A percentile compares a stretch with the other conserved stretches of the same genome.
These are phyloP conservation scores for Vachellia pachyceras DNA, from an alignment of 306 rosid genomes.

Conservation along the genomic window DNA sequence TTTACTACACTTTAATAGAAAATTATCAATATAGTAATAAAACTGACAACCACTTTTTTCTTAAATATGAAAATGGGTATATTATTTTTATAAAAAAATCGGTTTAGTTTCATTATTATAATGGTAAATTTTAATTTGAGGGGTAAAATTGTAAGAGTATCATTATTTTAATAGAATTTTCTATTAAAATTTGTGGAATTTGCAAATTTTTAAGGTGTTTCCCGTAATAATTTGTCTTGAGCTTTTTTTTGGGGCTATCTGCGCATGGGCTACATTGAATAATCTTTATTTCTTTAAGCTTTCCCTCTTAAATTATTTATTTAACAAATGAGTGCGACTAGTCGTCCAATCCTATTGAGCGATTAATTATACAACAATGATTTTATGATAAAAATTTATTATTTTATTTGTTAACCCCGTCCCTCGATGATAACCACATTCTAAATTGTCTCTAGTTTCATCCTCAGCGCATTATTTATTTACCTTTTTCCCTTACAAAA, in stretches of 20 bases:
- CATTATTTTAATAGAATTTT: no score
- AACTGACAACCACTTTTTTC: no score
- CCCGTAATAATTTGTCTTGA: background rate
- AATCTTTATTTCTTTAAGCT: background rate
- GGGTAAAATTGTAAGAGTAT: no score
- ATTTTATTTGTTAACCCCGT: constrained; percentile 17
- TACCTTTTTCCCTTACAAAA: background rate
- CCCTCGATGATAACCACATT: constrained; percentile 8
- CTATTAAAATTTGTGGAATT: no score
- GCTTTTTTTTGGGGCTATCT: background rate
- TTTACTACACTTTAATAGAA: no score
- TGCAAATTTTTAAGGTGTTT: no score
- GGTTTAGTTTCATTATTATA: no score
- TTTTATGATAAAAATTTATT: background rate
- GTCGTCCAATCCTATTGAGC: background rate
- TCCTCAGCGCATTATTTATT: background rate
- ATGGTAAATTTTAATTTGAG: no score
- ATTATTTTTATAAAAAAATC: no score
- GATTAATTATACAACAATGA: background rate
- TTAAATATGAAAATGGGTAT: no score
- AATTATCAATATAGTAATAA: no score
- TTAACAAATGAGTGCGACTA: constrained; percentile 23
- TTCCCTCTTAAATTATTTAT: constrained; percentile 21
- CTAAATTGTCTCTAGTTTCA: constrained; percentile 32
- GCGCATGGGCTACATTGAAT: background rate